These are phyloP conservation scores for Hansenula sp. DNA, from an alignment of 1,139 yeast species.

Conservation along the genomic window DNA sequence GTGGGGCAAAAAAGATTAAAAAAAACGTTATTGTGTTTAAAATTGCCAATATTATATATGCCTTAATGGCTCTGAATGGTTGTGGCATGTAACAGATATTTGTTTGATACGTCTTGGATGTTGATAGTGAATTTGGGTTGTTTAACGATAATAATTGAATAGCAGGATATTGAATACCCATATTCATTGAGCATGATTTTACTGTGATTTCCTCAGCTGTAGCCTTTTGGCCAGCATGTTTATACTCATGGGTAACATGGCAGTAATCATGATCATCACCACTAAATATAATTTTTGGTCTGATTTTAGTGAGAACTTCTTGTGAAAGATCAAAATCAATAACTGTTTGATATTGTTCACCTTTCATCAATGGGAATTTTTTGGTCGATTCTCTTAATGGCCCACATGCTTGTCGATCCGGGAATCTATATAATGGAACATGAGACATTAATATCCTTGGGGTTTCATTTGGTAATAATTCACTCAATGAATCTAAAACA, in stretches of 20 bases:
- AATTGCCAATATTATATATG: conserved; percentile 29
- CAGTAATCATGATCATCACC: conserved; percentile 99
- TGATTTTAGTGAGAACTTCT: conserved; percentile 48
- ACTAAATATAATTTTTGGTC: conserved; percentile 70
- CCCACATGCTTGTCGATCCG: conserved; percentile 57
- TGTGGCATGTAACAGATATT: conserved; percentile 68
- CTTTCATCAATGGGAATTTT: conserved; percentile 64
- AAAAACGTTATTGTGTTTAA: conserved; percentile 11
- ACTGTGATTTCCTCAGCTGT: conserved; percentile 76
- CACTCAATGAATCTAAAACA: conserved; percentile 32
- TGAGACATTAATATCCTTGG: conserved; percentile 77
- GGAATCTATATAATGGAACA: conserved; percentile 70
- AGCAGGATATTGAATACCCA: conserved; percentile 84
- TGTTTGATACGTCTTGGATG: conserved; percentile 33
- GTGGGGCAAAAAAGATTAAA: conserved; percentile 17
- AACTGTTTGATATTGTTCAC: conserved; percentile 78
- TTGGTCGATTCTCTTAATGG: conserved; percentile 58
- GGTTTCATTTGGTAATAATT: conserved; percentile 24
- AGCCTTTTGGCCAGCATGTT: conserved; percentile 27
- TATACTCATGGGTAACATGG: conserved; percentile 59
- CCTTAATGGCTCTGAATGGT: conserved; percentile 52
- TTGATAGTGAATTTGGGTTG: conserved; percentile 36
- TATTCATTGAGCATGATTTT: conserved; percentile 88
- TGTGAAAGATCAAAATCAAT: conserved; percentile 55
- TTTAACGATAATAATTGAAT: conserved; percentile 73